Evolutionary conservation across 495 filamentous ascomycete species (phyloP).

Genomic region (Aspergillus carlsbadensis): DNA sequence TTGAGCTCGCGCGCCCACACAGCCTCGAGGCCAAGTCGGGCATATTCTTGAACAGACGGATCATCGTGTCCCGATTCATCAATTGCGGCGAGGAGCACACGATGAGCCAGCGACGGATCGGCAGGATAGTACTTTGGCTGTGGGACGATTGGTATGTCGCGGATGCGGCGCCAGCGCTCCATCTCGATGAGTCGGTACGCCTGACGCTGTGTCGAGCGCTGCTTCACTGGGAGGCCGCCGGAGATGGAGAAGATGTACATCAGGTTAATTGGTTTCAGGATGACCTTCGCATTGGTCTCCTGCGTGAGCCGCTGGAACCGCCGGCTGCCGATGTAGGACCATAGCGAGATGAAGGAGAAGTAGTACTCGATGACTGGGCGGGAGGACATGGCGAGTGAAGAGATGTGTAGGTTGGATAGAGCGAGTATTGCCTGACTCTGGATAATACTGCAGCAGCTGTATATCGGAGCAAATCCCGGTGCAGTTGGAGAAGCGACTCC

Average conservation of each 20-base stretch:
- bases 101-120: slow-evolving; percentile 20
- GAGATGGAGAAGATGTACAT: slow-evolving; percentile 12
- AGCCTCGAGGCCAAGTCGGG: slow-evolving; percentile 4
- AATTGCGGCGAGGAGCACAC: slow-evolving; percentile 18
- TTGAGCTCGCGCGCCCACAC: slow-evolving; percentile 13
- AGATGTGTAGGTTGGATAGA: too few relatives aligned
- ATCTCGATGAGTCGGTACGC: slow-evolving; percentile 14
- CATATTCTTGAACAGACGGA: slow-evolving; percentile 4
- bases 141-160: slow-evolving; percentile 14
- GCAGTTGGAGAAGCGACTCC: background rate
- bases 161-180: slow-evolving; percentile 19
- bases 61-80: slow-evolving; percentile 7
- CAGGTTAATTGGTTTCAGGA: slow-evolving; percentile 9
- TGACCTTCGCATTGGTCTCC: background rate
- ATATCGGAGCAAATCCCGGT: too few relatives aligned
- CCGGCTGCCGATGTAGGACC: slow-evolving; percentile 14
- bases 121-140: slow-evolving; percentile 21
- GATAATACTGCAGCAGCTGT: background rate
- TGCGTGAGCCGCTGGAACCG: slow-evolving; percentile 4
- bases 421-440: background rate
- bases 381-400: background rate
- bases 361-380: slow-evolving; percentile 12
- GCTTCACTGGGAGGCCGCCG: slow-evolving; percentile 10
- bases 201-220: slow-evolving; percentile 11
- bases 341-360: slow-evolving; percentile 15